Percentiles rank a stretch among this genome's conserved stretches.
Evolutionary conservation across 148 eudicot species (phyloP).

Genomic region (Vaccinium macrocarpon): DNA sequence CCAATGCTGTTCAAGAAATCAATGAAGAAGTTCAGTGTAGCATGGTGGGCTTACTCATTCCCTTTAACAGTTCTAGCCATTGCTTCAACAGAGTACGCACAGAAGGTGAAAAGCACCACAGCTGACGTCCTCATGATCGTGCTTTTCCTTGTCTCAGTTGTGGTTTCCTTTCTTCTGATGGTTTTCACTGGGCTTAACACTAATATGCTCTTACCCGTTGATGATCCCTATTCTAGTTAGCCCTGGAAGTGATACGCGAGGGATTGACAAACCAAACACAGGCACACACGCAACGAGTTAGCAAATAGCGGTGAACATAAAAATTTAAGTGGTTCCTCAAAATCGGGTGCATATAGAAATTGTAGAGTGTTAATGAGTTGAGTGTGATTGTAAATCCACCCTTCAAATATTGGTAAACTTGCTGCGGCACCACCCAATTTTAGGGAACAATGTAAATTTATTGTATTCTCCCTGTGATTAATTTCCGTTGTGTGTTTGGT

Average conservation of each 20-base stretch:
- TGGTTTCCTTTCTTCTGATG: constrained; percentile 50
- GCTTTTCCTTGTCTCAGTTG: constrained; percentile 47
- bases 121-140: constrained; percentile 41
- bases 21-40: constrained; percentile 40
- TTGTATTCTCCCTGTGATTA: no score
- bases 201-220: constrained; percentile 12
- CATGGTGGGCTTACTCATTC: constrained; percentile 80
- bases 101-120: constrained; percentile 27
- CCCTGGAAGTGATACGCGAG: background rate
- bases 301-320: no score
- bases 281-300: no score
- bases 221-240: background rate
- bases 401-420: no score
- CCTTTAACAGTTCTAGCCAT: constrained; percentile 47
- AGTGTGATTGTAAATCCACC: no score
- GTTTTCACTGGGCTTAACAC: constrained; percentile 52
- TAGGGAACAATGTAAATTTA: no score
- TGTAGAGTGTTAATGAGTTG: no score
- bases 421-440: no score
- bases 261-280: no score
- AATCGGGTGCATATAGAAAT: no score
- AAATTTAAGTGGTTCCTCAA: no score
- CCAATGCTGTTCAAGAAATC: constrained; percentile 54
- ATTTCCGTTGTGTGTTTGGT: no score
- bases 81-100: constrained; percentile 40